Percentiles rank a stretch among this genome's conserved stretches.
Conservation (phyloP, 306 rosid genomes). For the Ceratonia siliqua region DNA sequence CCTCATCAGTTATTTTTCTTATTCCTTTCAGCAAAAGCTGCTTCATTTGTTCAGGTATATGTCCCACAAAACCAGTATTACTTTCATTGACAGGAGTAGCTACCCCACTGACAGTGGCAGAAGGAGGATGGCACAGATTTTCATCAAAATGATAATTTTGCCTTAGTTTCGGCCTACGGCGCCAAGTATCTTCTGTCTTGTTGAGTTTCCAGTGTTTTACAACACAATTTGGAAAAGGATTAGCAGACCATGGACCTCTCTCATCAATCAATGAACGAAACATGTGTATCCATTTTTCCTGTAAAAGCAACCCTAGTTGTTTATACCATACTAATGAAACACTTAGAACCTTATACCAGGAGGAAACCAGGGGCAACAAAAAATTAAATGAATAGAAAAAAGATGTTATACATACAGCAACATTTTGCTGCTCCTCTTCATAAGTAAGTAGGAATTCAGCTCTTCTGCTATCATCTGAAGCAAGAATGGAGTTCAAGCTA, state of each 20-base stretch:
- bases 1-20: conserved; percentile 84
- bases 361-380: conserved; percentile 10
- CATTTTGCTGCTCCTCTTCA: conserved; percentile 93
- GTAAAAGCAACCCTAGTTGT: conserved; percentile 41
- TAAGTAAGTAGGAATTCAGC: conserved; percentile 77
- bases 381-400: neutral
- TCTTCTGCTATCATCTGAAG: conserved; percentile 78
- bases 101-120: conserved; percentile 45
- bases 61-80: conserved; percentile 67
- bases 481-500: conserved; percentile 66
- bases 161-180: conserved; percentile 84
- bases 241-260: conserved; percentile 98
- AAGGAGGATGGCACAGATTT: conserved; percentile 75
- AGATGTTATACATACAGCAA: conserved; percentile 61
- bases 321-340: conserved; percentile 26
- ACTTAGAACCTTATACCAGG: conserved; percentile 1
- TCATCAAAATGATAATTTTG: conserved; percentile 93
- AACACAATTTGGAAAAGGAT: conserved; percentile 73
- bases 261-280: conserved; percentile 95
- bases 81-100: conserved; percentile 55
- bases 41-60: conserved; percentile 96
- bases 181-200: conserved; percentile 90
- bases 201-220: conserved; percentile 90
- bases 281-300: conserved; percentile 98
- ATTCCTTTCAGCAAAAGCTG: conserved; percentile 84